Base-by-base conservation (phyloP, 306 rosid species). In the Crataegus laevigata region DNA sequence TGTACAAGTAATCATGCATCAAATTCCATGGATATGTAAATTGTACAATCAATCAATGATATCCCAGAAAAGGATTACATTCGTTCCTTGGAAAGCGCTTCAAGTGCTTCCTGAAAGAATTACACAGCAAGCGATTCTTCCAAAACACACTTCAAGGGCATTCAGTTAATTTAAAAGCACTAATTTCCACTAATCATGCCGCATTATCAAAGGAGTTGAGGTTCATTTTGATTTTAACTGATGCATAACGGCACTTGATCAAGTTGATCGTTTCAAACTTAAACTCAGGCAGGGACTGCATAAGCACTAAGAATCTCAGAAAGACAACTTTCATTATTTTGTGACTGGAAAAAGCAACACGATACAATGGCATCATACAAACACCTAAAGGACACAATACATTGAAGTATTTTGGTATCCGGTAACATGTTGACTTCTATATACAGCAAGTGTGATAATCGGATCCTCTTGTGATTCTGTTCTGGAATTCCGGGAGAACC, bases 401-500 rank as follows among this genome's bases (percentile, higher is more conserved):
- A 50, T 50, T 17, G 21, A 5, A 18, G 18, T 50, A 50, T 50
- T 50, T 50, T 50, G 21, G 8, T 50, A 38, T 29, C 34, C 4
- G 1, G 34, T 3, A 24, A 76, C 45, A 82, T 87, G 83, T 78
- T 68, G 75, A 84, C 86, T 77, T 30, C 45, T 21, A 81, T 82
- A 77, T 80, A 87, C 89, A 87, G 14, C 32, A 28, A 61, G 38
- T 52, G 42, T 66, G 51, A 38, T 58, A 62, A 55, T 11, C 60
- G 5, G 42, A 34, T 59, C 29, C 59, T 68, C 69, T 61, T 65
- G 69, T 29, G 74, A 74, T 73, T 72, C 36, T 9, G 64, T 71
- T 57, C 55, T 25, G 36, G 76, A 72, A 17, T 17, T 34, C 66
- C 38, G 11, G 22, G 13, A 28, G 30, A 24, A n/a, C 64, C 64